Evolutionary conservation across 2,329 filamentous ascomycete genomes (phyloP), one percentile per base, ranked within the genome.

Genomic region (Bipolaris oryzae): DNA sequence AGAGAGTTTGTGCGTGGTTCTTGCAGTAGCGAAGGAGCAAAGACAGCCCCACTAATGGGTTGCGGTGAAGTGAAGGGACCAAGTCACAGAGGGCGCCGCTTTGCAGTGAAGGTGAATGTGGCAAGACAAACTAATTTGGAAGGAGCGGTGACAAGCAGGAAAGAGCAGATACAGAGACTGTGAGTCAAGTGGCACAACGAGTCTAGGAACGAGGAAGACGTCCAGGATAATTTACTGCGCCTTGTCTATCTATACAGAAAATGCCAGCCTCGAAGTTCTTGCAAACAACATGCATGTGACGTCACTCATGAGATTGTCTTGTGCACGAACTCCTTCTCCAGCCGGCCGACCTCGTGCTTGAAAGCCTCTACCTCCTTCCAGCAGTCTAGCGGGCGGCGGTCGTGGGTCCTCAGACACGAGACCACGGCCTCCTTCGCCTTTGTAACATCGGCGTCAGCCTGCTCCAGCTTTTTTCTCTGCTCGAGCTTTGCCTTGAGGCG

Each of bases 301-400:
- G 20, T 41, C 13, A 25, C 49, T 74, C 66, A 81, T 67, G 77
- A 65, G 55, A 91, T 84, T 53, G 96, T 87, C 80, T 88, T 91
- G 73, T 96, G 89, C 34, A 97, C 91, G 86, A 96, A 98, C 23
- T 83, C 83, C 78, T 87, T 89, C 85, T 97, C 94, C 78, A 97
- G 77, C 80, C 86, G 87, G 67, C 90, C 87, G 48, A 98, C 93
- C 82, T 96, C 91, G 69, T 85, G 84, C 85, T 93, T 96, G 78
- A 98, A 98, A 18, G 82, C 83, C 80, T 96, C 89, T 21, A 97
- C 92, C 84, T 97, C 92, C 78, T 88, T 85, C 90, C 91, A 97
- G 84, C 94, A 98, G 81, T 97, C 91, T 74, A 97, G 81, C 74
- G 94, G 93, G 76, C 92, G 85, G 63, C 92, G 84, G 78, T 97